phyloP scores from a whole-genome alignment of 805 yeast genomes.

The Metschnikowia picachoensis region DNA sequence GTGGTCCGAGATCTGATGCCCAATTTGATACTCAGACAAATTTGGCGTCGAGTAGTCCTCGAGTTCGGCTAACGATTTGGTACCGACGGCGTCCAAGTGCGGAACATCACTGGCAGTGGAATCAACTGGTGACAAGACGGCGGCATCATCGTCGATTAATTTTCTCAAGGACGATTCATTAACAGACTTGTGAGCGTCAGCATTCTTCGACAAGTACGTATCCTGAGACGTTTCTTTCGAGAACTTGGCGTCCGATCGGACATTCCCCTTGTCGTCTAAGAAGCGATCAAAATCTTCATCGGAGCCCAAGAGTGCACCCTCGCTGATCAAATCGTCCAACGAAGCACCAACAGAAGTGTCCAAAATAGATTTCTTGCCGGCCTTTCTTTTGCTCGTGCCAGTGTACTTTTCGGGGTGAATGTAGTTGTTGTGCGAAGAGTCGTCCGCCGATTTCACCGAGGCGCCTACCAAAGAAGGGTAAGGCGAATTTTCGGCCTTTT shows the following conservation, averaged over 20 bases:
- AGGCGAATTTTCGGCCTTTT: conserved; percentile 45
- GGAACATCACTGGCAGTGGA: not conserved
- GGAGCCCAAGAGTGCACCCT: conserved; percentile 43
- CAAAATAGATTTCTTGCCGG: conserved; percentile 16
- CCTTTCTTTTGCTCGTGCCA: conserved; percentile 20
- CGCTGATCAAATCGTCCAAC: conserved; percentile 46
- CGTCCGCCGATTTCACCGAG: conserved; percentile 47
- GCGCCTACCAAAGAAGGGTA: conserved; percentile 54
- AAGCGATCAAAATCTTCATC: conserved; percentile 52
- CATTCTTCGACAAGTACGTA: not conserved
- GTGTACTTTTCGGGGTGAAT: conserved; percentile 43
- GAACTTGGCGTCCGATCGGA: conserved; percentile 45
- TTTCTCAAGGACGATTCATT: conserved; percentile 1
- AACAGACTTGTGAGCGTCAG: not conserved
- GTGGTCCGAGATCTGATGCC: conserved; percentile 36
- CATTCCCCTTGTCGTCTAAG: conserved; percentile 51
- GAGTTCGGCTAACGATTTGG: not conserved
- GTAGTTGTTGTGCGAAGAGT: conserved; percentile 41
- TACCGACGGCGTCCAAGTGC: not conserved
- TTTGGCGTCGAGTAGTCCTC: conserved; percentile 40
- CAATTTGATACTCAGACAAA: conserved; percentile 42
- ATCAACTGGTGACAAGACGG: conserved; percentile 3
- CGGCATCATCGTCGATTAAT: not conserved
- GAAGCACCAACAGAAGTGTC: conserved; percentile 46
- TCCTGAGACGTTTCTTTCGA: conserved; percentile 3